phyloP scores from a whole-genome alignment of 495 filamentous ascomycete species.

The Chaetomium cochliodes region DNA sequence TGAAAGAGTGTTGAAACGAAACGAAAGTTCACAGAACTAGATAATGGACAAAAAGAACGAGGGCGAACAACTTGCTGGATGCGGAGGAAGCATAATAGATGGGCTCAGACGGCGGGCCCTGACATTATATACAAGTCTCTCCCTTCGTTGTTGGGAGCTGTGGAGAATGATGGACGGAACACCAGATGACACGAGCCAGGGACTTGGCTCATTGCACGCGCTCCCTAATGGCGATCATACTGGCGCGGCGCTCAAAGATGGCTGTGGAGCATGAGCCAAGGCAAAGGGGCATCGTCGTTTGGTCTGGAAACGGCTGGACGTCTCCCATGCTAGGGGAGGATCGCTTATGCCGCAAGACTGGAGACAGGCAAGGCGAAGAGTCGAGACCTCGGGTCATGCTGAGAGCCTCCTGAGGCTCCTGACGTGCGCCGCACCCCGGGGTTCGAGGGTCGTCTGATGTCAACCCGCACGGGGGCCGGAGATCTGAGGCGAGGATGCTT shows the following conservation, averaged over 20 bases:
- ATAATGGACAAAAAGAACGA: constrained; percentile 34
- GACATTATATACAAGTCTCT: constrained; percentile 34
- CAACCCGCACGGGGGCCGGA: not conserved
- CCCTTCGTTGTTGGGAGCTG: not conserved
- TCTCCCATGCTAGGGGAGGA: constrained; percentile 15
- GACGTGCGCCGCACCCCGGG: constrained; percentile 20
- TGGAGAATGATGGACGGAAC: constrained; percentile 24
- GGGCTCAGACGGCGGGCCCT: constrained; percentile 10
- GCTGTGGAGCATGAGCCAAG: constrained; percentile 27
- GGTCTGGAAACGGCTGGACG: constrained; percentile 14
- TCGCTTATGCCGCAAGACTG: constrained; percentile 32
- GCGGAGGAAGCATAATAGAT: constrained; percentile 34
- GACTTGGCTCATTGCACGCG: constrained; percentile 21
- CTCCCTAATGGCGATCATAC: constrained; percentile 40
- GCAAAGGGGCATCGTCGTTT: constrained; percentile 3
- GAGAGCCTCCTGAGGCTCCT: constrained; percentile 30
- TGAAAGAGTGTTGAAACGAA: constrained; percentile 45
- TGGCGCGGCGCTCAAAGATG: constrained; percentile 24
- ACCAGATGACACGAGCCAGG: constrained; percentile 25
- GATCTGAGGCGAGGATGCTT: constrained; percentile 25
- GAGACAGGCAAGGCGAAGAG: constrained; percentile 20
- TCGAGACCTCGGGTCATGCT: constrained; percentile 15
- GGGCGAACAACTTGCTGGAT: constrained; percentile 35
- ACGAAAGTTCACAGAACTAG: constrained; percentile 53
- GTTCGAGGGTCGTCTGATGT: constrained; percentile 21